Evolutionary conservation across 306 rosid species (phyloP).

Genomic region (Quillaja saponaria): DNA sequence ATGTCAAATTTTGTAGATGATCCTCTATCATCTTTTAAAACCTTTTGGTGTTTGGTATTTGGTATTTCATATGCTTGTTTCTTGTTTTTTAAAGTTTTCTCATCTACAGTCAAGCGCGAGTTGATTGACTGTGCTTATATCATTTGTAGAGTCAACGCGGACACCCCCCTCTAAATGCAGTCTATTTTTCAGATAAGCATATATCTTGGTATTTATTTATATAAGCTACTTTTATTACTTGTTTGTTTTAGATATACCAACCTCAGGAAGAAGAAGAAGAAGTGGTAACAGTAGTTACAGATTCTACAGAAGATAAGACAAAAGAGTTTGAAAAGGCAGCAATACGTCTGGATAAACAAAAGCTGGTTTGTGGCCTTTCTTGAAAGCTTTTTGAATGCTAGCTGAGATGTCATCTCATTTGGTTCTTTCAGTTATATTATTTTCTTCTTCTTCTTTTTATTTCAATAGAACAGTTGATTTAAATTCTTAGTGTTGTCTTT

Average conservation of each 20-base stretch:
- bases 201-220: too few relatives aligned
- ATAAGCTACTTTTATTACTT: too few relatives aligned
- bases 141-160: too few relatives aligned
- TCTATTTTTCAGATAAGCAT: too few relatives aligned
- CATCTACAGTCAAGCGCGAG: too few relatives aligned
- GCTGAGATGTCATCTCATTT: neutral
- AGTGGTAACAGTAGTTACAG: conserved; percentile 53
- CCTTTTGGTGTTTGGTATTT: too few relatives aligned
- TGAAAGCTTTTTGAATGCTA: conserved; percentile 21
- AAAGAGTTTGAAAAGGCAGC: conserved; percentile 80
- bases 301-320: conserved; percentile 66
- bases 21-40: too few relatives aligned
- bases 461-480: neutral
- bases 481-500: neutral
- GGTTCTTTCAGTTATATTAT: neutral
- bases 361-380: conserved; percentile 65
- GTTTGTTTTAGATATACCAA: conserved; percentile 58
- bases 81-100: too few relatives aligned
- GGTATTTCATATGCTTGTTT: too few relatives aligned
- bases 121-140: too few relatives aligned
- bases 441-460: neutral
- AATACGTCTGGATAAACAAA: conserved; percentile 58
- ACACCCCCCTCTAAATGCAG: too few relatives aligned
- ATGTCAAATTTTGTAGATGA: too few relatives aligned
- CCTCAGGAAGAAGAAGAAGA: conserved; percentile 51